These are phyloP conservation scores for Ceratocystis lukuohia DNA, from an alignment of 2,329 filamentous ascomycete species.

Conservation along the genomic window DNA sequence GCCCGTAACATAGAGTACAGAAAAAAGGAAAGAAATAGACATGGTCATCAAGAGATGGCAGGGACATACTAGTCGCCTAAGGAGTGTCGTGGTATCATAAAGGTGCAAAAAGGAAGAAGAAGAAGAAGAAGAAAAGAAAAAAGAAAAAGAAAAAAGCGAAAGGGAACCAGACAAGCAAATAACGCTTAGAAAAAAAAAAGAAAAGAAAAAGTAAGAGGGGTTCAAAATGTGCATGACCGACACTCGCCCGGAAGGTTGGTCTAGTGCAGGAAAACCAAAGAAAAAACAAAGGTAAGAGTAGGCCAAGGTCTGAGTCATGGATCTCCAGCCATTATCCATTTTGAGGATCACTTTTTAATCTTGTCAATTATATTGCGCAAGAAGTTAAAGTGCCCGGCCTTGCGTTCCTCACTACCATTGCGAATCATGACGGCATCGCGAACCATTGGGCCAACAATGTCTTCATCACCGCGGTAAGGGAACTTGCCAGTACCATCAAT, in stretches of 20 bases:
- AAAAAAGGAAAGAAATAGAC: not conserved
- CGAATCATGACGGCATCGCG: slow-evolving; percentile 42
- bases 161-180: not conserved
- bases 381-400: slow-evolving; percentile 30
- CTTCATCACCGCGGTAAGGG: slow-evolving; percentile 72
- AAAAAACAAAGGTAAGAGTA: too few species aligned
- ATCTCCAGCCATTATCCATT: not conserved
- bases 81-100: slow-evolving; percentile 2
- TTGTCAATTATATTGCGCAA: slow-evolving; percentile 37
- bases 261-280: not conserved
- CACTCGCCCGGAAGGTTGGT: not conserved
- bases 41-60: not conserved
- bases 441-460: slow-evolving; percentile 88
- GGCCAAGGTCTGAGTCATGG: not conserved
- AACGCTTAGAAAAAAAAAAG: not conserved
- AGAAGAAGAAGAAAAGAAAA: not conserved
- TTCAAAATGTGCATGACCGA: not conserved
- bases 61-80: not conserved
- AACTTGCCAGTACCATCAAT: slow-evolving; percentile 70
- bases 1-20: not conserved
- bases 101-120: not conserved
- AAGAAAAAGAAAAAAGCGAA: not conserved
- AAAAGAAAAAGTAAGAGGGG: not conserved
- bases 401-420: slow-evolving; percentile 33
- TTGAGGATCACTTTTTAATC: slow-evolving; percentile 24